These are phyloP conservation scores for Komagataella pseudopastoris DNA, from an alignment of 805 yeast species.

Conservation along the genomic window DNA sequence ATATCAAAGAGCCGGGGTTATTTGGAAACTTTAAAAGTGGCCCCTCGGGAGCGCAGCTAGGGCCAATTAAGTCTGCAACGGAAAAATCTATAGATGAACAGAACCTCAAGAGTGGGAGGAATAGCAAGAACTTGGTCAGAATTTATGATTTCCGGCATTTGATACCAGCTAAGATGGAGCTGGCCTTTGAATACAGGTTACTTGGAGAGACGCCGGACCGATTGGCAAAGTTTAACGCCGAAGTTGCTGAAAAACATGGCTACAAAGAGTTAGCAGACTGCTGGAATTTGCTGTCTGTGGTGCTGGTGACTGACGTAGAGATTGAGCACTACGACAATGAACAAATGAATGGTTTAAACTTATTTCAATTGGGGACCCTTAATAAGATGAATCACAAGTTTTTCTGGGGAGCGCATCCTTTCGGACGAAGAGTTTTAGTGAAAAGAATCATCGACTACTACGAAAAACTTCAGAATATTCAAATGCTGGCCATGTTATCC, in stretches of 20 bases:
- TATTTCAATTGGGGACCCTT: background rate
- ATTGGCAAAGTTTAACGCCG: conserved; percentile 56
- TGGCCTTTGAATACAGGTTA: conserved; percentile 55
- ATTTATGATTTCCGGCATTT: conserved; percentile 54
- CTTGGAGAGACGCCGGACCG: conserved; percentile 50
- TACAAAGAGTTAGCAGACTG: conserved; percentile 52
- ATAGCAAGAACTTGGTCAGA: conserved; percentile 40
- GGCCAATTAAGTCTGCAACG: conserved; percentile 21
- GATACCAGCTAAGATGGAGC: conserved; percentile 61
- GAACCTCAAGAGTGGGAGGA: conserved; percentile 7
- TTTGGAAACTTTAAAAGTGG: conserved; percentile 7
- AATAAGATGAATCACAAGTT: background rate
- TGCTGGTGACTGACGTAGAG: conserved; percentile 27
- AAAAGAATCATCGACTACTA: conserved; percentile 49
- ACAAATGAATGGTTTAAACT: background rate
- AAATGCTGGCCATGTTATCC: conserved; percentile 83
- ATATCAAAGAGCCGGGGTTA: conserved; percentile 29
- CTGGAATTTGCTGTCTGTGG: conserved; percentile 51
- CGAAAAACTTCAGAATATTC: conserved; percentile 53
- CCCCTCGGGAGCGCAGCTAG: conserved; percentile 13
- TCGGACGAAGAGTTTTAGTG: conserved; percentile 58
- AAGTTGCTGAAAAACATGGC: conserved; percentile 53
- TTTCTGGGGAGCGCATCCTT: conserved; percentile 69
- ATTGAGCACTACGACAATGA: conserved; percentile 8
- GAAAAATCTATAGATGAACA: conserved; percentile 17